Conservation (phyloP, 257 asterid genomes). For the Lavandula angustifolia region DNA sequence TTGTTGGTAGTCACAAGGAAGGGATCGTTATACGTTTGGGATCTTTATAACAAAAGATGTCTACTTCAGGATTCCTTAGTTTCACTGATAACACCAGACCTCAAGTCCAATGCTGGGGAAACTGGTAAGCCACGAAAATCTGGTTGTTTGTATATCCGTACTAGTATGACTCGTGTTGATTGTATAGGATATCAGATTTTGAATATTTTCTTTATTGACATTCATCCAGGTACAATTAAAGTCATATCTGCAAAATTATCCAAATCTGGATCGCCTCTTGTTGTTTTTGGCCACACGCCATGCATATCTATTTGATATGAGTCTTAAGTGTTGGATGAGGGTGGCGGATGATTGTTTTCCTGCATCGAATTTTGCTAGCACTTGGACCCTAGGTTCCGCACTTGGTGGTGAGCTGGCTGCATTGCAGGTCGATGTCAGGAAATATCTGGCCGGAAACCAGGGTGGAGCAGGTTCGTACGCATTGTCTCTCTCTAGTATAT, state of each 20-base stretch:
- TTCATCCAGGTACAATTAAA: constrained; percentile 68
- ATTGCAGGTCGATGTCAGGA: constrained; percentile 89
- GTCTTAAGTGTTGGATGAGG: constrained; percentile 93
- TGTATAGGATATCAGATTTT: background rate
- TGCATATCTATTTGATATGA: constrained; percentile 78
- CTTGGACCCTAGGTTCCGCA: constrained; percentile 76
- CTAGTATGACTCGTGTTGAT: background rate
- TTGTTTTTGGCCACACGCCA: constrained; percentile 90
- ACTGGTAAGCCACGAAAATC: constrained; percentile 39
- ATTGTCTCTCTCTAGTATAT: constrained; percentile 4
- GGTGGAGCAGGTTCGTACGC: constrained; percentile 82
- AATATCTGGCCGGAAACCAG: constrained; percentile 91
- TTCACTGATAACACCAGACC: constrained; percentile 61
- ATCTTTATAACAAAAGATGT: constrained; percentile 76
- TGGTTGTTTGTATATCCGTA: background rate
- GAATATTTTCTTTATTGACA: background rate
- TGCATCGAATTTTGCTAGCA: constrained; percentile 89
- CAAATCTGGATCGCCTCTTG: constrained; percentile 84
- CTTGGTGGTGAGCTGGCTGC: constrained; percentile 93
- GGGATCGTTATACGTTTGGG: constrained; percentile 88
- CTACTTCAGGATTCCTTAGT: constrained; percentile 83
- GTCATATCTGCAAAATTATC: constrained; percentile 90
- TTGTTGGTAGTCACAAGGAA: constrained; percentile 79
- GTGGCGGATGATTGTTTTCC: constrained; percentile 96
- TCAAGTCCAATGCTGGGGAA: constrained; percentile 53